phyloP scores from a whole-genome alignment of 1,139 yeast species.

The Candida freyschussii region DNA sequence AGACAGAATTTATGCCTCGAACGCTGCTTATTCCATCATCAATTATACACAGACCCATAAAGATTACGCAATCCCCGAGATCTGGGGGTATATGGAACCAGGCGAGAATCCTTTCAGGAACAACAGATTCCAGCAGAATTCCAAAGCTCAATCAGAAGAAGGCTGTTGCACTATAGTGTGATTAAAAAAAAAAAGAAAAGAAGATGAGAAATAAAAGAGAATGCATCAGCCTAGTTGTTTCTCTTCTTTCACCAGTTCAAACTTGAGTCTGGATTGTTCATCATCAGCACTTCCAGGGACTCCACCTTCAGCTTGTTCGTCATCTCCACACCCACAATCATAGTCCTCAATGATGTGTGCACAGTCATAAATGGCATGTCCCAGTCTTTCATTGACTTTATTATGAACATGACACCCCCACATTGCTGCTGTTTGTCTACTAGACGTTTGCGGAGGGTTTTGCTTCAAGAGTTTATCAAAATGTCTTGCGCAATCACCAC shows the following conservation, averaged over 20 bases:
- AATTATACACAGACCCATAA: constrained; percentile 44
- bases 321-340: constrained; percentile 93
- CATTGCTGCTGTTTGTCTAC: constrained; percentile 76
- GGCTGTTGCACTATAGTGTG: constrained; percentile 46
- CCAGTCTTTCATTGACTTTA: constrained; percentile 67
- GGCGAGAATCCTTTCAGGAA: constrained; percentile 44
- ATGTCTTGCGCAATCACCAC: constrained; percentile 95
- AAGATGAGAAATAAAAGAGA: too few species aligned
- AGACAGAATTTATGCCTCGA: constrained; percentile 65
- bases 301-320: constrained; percentile 40
- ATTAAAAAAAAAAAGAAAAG: too few species aligned
- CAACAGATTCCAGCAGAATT: constrained; percentile 17
- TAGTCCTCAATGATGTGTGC: constrained; percentile 79
- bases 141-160: constrained; percentile 13
- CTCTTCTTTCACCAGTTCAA: constrained; percentile 26
- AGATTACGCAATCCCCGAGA: constrained; percentile 48
- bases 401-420: constrained; percentile 99
- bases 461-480: constrained; percentile 63
- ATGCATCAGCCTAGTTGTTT: constrained; percentile 27
- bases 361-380: constrained; percentile 77
- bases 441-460: constrained; percentile 80
- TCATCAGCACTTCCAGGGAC: constrained; percentile 8
- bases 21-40: constrained; percentile 48
- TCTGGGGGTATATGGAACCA: constrained; percentile 46
- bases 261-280: constrained; percentile 11